Conservation (phyloP, 139 green algal species). For the Picochlorum costavermella region DNA sequence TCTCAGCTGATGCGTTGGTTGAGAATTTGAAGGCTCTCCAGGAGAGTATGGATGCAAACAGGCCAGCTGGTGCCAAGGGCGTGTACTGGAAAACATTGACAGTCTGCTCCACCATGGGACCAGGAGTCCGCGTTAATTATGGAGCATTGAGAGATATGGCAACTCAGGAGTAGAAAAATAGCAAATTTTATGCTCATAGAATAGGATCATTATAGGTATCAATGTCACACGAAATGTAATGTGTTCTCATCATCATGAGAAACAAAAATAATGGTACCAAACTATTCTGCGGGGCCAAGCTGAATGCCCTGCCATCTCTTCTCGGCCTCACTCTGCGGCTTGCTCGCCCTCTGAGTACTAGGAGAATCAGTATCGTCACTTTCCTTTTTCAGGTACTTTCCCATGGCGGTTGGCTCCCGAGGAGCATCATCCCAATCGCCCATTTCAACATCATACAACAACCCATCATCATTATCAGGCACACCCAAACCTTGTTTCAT, state of each 20-base stretch:
- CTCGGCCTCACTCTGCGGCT: not conserved
- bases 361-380: not conserved
- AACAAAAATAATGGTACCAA: not conserved
- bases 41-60: constrained; percentile 87
- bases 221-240: not conserved
- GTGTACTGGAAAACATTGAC: constrained; percentile 94
- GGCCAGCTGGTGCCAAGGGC: constrained; percentile 92
- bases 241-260: not conserved
- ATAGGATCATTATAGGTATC: not conserved
- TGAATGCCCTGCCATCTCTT: not conserved
- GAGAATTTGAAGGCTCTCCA: constrained; percentile 85
- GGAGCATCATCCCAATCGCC: not conserved
- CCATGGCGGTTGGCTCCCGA: not conserved
- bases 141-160: constrained; percentile 36
- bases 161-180: constrained; percentile 12
- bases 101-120: constrained; percentile 94
- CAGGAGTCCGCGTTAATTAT: constrained; percentile 69
- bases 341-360: not conserved
- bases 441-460: constrained; percentile 3
- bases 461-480: not conserved
- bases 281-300: not conserved
- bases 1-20: constrained; percentile 74
- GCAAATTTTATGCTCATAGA: constrained; percentile 1
- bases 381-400: not conserved
- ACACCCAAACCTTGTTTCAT: not conserved